These are phyloP conservation scores for Metschnikowia anglica DNA, from an alignment of 805 yeast genomes.

Conservation along the genomic window DNA sequence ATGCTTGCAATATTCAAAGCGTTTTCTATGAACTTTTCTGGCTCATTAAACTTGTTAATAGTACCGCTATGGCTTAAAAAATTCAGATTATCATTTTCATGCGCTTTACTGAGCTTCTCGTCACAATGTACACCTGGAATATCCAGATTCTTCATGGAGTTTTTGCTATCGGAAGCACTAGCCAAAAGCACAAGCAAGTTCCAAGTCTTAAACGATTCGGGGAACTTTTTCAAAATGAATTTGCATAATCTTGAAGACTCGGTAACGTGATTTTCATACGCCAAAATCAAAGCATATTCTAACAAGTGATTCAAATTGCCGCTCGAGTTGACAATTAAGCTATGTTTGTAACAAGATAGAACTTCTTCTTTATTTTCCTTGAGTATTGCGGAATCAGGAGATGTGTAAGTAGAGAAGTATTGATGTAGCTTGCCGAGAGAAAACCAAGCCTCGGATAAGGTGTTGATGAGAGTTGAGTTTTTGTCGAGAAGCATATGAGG, in stretches of 20 bases:
- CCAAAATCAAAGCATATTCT: conserved; percentile 50
- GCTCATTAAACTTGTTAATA: neutral
- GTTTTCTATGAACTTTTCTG: conserved; percentile 52
- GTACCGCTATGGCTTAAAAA: neutral
- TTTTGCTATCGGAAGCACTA: conserved; percentile 56
- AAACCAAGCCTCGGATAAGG: conserved; percentile 39
- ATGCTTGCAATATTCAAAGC: conserved; percentile 46
- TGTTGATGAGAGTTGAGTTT: conserved; percentile 26
- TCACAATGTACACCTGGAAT: neutral
- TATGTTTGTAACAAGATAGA: conserved; percentile 31
- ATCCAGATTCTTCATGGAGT: conserved; percentile 16
- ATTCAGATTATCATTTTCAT: neutral
- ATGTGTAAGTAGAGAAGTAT: conserved; percentile 28
- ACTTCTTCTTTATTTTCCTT: conserved; percentile 19
- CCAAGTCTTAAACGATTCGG: conserved; percentile 62
- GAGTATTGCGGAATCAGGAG: conserved; percentile 24
- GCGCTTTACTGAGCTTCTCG: neutral
- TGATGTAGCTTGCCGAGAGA: conserved; percentile 34
- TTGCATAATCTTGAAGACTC: conserved; percentile 49
- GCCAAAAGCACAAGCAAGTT: conserved; percentile 64
- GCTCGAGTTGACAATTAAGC: conserved; percentile 38
- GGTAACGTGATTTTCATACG: conserved; percentile 43
- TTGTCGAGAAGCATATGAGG: conserved; percentile 30
- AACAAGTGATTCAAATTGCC: conserved; percentile 29
- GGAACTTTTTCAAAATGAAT: conserved; percentile 48